Evolutionary conservation across 2,329 filamentous ascomycete species (phyloP), one percentile per base, ranked within the genome.

Genomic region (Xenoacremonium recifei): DNA sequence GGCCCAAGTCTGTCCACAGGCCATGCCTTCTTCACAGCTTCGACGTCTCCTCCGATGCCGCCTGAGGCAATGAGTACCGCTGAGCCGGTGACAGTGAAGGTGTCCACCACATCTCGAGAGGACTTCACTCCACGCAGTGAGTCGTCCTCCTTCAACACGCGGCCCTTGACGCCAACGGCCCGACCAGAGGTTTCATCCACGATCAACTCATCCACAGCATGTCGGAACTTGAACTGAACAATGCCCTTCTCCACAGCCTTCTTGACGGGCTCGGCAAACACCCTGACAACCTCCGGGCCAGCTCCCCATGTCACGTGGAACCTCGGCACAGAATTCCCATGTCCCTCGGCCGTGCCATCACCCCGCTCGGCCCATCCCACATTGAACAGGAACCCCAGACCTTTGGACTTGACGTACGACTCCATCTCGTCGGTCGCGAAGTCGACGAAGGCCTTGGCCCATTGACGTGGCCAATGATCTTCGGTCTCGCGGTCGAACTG

Each of bases 371-470:
- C 80, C 79, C 80, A 83, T 19, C 75, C 76, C 2, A 82, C 77
- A 42, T 72, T 78, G 36, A 67, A 54, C 21, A 79, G 40, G 47
- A 82, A 81, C 0, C 71, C 66, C 15, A 80, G 51, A 2, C 80
- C 80, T 5, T 67, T 63, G 0, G 61, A 69, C 51, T 75, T 77
- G 47, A 82, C 68, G 45, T 83, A 84, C 18, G 50, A 46, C 62
- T 82, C 79, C 70, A 83, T 73, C 50, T 74, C 76, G 53, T 78
- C 75, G 3, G 74, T 62, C 2, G 80, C 79, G 57, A 84, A 83
- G 60, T 82, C 64, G 39, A 83, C 79, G 60, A 82, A 83, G 0
- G 79, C 79, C 57, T 79, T 72, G n/a, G 80, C 79, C 80, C 80
- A 84, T 37, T 68, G 64, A 7, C 73, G 69, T 30, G 79, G 79